Percentiles rank a stretch among this genome's conserved stretches.
Evolutionary conservation across 139 green algal species (phyloP).

Genomic region (Tetradesmus obliquus): DNA sequence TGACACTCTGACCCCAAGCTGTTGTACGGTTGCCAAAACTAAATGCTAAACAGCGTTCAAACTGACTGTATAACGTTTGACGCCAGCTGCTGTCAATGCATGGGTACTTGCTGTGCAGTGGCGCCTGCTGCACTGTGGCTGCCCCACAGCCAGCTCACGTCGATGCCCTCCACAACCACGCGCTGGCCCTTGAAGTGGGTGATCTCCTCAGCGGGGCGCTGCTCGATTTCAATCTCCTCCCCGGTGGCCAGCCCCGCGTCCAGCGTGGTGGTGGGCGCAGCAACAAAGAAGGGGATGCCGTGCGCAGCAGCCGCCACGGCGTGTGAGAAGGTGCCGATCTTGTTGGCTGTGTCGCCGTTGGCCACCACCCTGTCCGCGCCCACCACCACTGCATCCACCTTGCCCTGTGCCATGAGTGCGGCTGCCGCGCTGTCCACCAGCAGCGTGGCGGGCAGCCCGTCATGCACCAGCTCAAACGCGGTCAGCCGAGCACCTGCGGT

Average conservation of each 20-base stretch:
- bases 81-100: neutral
- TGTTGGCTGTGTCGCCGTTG: slow-evolving; percentile 94
- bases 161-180: slow-evolving; percentile 83
- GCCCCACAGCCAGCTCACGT: slow-evolving; percentile 34
- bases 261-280: slow-evolving; percentile 92
- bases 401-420: slow-evolving; percentile 79
- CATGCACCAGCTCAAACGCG: slow-evolving; percentile 95
- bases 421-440: slow-evolving; percentile 93
- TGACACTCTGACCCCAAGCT: neutral
- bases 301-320: slow-evolving; percentile 66
- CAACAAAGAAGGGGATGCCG: slow-evolving; percentile 95
- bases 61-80: neutral
- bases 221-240: slow-evolving; percentile 91
- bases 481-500: slow-evolving; percentile 88
- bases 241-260: slow-evolving; percentile 78
- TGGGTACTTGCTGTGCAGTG: neutral
- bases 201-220: slow-evolving; percentile 82
- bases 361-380: slow-evolving; percentile 89
- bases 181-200: slow-evolving; percentile 81
- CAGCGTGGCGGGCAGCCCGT: slow-evolving; percentile 91
- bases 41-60: neutral
- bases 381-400: slow-evolving; percentile 95
- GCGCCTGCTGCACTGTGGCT: neutral
- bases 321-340: slow-evolving; percentile 85
- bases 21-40: neutral